Base-by-base conservation (phyloP, 345 rosid genomes). In the Brassica cretica region DNA sequence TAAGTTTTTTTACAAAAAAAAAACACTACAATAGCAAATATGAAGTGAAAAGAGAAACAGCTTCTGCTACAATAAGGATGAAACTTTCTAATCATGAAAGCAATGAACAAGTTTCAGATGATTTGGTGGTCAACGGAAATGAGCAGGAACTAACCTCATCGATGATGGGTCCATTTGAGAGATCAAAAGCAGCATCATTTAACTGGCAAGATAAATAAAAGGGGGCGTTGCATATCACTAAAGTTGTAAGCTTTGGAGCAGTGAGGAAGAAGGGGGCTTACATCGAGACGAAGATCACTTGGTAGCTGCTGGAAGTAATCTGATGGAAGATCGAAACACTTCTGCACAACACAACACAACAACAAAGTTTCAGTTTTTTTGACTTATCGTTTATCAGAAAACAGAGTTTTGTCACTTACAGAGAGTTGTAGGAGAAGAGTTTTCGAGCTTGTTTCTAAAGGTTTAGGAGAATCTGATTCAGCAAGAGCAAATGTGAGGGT, bases 141-240 rank as follows among this genome's bases (percentile, higher is more conserved):
- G 30, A n/a, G 56, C 1, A 53, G 21, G 39, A 62, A 62, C 89
- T 67, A 63, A 90, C 97, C 98, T 94, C 95, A 67, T 90, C 85
- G 39, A 86, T 62, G 56, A 92, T 89, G 0, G 89, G 87, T 68
- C 97, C 98, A 74, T 86, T 94, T 15, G 98, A 90, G 76, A 94
- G 91, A 88, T 94, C 97, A 81, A 94, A 94, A 49, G 98, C 97
- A 7, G 98, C 98, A 80, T 94, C 98, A 73, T 89, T 94, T 35
- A 94, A 80, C 98, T 92, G 70, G 3, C 82, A 10, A 35, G 76
- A 55, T 63, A 67, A 55, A 70, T n/a, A 32, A 8, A 53, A 49
- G 49, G 62, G 24, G 30, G 3, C 3, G 4, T 27, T 15, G 14
- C 51, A 16, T 15, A 58, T 16, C 64, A 68, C 2, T 53, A 49